phyloP scores from a whole-genome alignment of 225 moss, liverwort and hornwort species.

The Pleurozium schreberi region DNA sequence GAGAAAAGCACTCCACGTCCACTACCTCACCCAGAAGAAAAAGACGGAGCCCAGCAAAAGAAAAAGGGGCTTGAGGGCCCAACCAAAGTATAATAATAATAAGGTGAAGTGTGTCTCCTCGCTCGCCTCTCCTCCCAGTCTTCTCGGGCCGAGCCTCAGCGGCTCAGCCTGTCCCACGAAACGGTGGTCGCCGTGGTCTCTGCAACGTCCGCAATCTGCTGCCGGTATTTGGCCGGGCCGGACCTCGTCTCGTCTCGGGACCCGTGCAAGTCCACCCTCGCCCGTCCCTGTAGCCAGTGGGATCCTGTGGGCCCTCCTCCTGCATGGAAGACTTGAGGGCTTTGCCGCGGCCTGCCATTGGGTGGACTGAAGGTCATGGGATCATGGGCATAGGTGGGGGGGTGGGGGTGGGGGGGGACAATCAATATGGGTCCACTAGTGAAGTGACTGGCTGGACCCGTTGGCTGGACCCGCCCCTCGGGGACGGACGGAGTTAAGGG shows the following conservation, averaged over 20 bases:
- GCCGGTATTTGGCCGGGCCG: not conserved
- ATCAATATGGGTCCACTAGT: not conserved
- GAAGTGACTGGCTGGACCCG: too few species aligned
- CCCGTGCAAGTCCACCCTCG: too few species aligned
- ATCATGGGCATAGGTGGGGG: not conserved
- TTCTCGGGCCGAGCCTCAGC: too few species aligned
- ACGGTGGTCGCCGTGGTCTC: not conserved
- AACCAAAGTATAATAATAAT: not conserved
- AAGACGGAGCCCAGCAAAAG: not conserved
- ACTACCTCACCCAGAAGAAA: not conserved
- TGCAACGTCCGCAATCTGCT: not conserved
- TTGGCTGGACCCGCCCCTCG: not conserved
- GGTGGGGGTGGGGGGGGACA: too few species aligned
- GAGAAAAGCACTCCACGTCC: not conserved
- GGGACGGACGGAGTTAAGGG: too few species aligned
- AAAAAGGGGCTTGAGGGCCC: not conserved
- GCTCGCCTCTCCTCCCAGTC: too few species aligned
- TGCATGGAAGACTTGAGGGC: not conserved
- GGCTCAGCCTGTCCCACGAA: not conserved
- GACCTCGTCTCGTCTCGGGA: not conserved
- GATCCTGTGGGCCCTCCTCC: not conserved
- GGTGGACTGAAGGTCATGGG: not conserved
- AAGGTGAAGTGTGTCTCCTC: not conserved
- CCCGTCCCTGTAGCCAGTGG: not conserved
- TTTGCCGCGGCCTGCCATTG: not conserved